Conservation (phyloP, 495 filamentous ascomycete genomes). For the Annulohypoxylon maeteangense region DNA sequence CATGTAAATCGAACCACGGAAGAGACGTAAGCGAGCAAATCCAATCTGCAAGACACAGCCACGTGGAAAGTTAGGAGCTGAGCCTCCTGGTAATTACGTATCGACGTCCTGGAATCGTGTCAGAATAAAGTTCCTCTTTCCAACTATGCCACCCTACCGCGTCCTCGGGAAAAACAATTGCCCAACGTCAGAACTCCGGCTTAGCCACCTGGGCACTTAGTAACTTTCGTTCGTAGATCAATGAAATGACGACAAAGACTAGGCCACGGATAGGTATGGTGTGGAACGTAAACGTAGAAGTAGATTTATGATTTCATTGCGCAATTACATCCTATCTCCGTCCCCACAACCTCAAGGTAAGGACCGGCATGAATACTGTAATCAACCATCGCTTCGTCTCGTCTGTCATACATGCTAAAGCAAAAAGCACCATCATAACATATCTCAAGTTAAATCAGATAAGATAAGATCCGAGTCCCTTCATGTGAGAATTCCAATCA, state of each 20-base stretch:
- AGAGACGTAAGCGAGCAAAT: conserved; percentile 1
- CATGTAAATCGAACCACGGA: conserved; percentile 1
- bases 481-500: not conserved
- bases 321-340: conserved; percentile 13
- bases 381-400: conserved; percentile 6
- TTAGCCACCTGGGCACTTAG: not conserved
- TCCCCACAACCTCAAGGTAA: not conserved
- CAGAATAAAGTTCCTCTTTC: conserved; percentile 1
- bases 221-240: not conserved
- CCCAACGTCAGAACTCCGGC: not conserved
- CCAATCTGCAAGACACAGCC: not conserved
- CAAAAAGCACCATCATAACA: not conserved
- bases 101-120: conserved; percentile 1
- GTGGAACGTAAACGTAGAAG: not conserved
- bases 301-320: conserved; percentile 13
- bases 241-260: conserved; percentile 1
- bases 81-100: conserved; percentile 28
- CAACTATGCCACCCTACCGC: conserved; percentile 3
- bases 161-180: not conserved
- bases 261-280: not conserved
- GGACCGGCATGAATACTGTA: conserved; percentile 5
- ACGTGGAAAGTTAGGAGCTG: conserved; percentile 15
- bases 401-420: not conserved
- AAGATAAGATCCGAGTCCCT: not conserved
- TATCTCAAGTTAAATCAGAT: not conserved